Conservation (phyloP, 306 rosid species). For the Acmispon strigosus region DNA sequence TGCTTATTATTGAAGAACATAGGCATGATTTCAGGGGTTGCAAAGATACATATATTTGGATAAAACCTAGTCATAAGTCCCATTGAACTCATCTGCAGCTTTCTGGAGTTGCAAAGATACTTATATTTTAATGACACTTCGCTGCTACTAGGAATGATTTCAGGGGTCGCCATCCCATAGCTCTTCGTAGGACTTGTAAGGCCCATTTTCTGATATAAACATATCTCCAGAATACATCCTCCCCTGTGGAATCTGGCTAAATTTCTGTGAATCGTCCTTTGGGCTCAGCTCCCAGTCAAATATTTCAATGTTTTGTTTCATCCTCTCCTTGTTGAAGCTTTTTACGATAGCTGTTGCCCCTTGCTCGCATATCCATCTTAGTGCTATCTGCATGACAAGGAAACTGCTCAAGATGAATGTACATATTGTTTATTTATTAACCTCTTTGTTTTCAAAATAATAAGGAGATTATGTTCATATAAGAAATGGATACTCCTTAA, state of each 20-base stretch:
- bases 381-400: constrained; percentile 17
- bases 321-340: constrained; percentile 49
- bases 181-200: constrained; percentile 33
- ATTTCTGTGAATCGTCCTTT: constrained; percentile 15
- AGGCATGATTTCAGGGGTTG: too few relatives aligned
- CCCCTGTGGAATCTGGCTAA: constrained; percentile 31
- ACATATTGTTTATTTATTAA: too few relatives aligned
- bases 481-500: background rate
- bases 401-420: too few relatives aligned
- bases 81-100: too few relatives aligned
- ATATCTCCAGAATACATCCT: background rate
- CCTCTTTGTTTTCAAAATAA: too few relatives aligned
- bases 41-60: too few relatives aligned
- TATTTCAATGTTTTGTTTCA: constrained; percentile 38
- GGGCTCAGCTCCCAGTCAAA: constrained; percentile 20
- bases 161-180: constrained; percentile 33
- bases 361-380: constrained; percentile 26
- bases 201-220: constrained; percentile 29
- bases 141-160: too few relatives aligned
- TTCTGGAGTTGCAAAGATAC: too few relatives aligned
- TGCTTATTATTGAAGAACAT: too few relatives aligned
- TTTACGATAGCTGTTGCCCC: constrained; percentile 14
- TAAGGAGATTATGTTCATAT: background rate
- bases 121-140: too few relatives aligned
- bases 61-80: too few relatives aligned